phyloP scores from a whole-genome alignment of 345 rosid genomes.

The Balakata baccata region DNA sequence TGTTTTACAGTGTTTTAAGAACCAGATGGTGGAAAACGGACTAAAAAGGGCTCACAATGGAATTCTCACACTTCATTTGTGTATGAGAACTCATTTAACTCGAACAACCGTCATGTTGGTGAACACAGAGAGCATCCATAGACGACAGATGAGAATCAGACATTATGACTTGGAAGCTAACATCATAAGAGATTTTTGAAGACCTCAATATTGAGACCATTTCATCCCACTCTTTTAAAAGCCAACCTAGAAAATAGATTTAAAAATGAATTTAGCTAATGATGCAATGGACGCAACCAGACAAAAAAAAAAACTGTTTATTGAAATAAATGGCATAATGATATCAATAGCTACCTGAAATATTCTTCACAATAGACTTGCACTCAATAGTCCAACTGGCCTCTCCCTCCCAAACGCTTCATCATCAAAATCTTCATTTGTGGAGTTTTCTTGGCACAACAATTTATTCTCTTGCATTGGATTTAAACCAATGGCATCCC shows the following conservation, averaged over 20 bases:
- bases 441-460: slow-evolving; percentile 81
- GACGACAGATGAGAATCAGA: not conserved
- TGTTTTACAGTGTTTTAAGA: too few relatives aligned
- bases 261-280: not conserved
- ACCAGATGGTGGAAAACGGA: too few relatives aligned
- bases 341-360: slow-evolving; percentile 46
- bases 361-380: slow-evolving; percentile 42
- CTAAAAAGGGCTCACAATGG: not conserved
- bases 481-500: slow-evolving; percentile 56
- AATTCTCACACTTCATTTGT: not conserved
- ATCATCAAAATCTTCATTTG: slow-evolving; percentile 81
- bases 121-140: not conserved
- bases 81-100: not conserved
- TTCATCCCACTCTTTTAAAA: not conserved
- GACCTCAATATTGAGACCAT: not conserved
- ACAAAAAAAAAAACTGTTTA: not conserved
- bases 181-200: not conserved
- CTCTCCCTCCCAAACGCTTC: slow-evolving; percentile 55
- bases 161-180: not conserved
- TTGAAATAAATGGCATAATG: not conserved
- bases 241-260: not conserved
- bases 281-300: not conserved
- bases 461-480: slow-evolving; percentile 54
- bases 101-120: not conserved
- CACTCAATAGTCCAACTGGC: slow-evolving; percentile 45